Evolutionary conservation across 257 asterid species (phyloP).

Genomic region (Solanum piurae): DNA sequence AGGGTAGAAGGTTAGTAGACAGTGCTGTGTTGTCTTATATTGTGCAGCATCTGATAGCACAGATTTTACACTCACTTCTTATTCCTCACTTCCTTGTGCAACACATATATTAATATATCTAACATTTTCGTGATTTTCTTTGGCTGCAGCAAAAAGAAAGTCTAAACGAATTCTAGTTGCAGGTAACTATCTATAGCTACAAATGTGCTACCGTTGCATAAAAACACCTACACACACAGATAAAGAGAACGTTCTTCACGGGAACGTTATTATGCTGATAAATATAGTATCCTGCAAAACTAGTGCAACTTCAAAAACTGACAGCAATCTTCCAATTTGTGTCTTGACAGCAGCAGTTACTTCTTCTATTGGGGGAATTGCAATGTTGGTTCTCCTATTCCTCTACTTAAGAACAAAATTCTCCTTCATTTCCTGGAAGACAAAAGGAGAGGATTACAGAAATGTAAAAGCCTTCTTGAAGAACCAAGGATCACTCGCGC

Average conservation of each 20-base stretch:
- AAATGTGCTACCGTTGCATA: neutral
- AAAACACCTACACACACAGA: neutral
- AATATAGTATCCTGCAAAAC: neutral
- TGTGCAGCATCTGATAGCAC: too few species aligned
- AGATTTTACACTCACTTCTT: too few species aligned
- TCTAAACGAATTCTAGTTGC: neutral
- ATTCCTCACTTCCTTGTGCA: neutral
- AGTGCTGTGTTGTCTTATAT: too few species aligned
- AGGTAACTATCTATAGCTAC: neutral
- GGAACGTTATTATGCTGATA: neutral
- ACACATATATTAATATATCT: too few species aligned
- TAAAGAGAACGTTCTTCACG: neutral
- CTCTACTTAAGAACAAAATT: neutral
- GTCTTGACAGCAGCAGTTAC: neutral
- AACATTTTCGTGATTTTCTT: neutral
- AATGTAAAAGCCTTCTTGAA: neutral
- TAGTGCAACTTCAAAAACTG: neutral
- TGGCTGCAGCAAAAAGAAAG: neutral
- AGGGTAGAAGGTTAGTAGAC: too few species aligned
- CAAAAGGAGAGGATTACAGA: neutral
- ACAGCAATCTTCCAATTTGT: neutral
- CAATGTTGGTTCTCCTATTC: fast-evolving
- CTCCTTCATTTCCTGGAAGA: neutral
- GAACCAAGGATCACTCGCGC: neutral
- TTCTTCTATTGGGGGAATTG: neutral